phyloP scores from a whole-genome alignment of 78 protist genomes.

The Tieghemostelium lacteum region DNA sequence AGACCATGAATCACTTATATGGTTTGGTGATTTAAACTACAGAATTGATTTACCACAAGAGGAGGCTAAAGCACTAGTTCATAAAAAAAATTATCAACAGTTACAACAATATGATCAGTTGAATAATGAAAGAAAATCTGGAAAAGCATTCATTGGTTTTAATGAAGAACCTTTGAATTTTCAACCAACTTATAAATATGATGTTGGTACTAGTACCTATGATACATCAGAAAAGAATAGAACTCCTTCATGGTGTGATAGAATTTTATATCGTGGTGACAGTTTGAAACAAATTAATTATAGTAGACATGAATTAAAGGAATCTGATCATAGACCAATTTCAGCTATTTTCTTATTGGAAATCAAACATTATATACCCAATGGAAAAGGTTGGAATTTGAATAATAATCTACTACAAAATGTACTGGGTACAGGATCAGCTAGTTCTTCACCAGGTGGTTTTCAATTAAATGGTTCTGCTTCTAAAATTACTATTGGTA shows the following conservation, averaged over 20 bases:
- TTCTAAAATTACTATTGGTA: background rate
- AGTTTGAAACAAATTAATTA: conserved; percentile 39
- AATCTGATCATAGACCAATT: conserved; percentile 63
- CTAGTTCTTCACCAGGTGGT: background rate
- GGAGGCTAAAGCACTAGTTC: conserved; percentile 7
- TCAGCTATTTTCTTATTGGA: conserved; percentile 47
- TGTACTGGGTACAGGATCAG: background rate
- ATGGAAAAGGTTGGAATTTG: conserved; percentile 25
- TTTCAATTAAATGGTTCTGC: background rate
- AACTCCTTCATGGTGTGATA: conserved; percentile 86
- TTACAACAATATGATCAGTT: conserved; percentile 38
- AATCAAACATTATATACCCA: conserved; percentile 5
- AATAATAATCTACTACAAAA: background rate
- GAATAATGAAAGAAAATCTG: conserved; percentile 34
- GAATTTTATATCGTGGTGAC: conserved; percentile 74
- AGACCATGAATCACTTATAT: conserved; percentile 62
- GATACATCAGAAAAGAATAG: conserved; percentile 89
- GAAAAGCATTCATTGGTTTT: conserved; percentile 75
- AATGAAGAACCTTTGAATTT: conserved; percentile 85
- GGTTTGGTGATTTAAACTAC: conserved; percentile 75
- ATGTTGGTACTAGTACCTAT: conserved; percentile 77
- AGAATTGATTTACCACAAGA: conserved; percentile 47
- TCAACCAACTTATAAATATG: conserved; percentile 95
- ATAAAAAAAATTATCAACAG: conserved; percentile 19
- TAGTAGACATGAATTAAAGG: conserved; percentile 45